These are phyloP conservation scores for Geotrichum histeridarum DNA, from an alignment of 1,139 yeast species.

Conservation along the genomic window DNA sequence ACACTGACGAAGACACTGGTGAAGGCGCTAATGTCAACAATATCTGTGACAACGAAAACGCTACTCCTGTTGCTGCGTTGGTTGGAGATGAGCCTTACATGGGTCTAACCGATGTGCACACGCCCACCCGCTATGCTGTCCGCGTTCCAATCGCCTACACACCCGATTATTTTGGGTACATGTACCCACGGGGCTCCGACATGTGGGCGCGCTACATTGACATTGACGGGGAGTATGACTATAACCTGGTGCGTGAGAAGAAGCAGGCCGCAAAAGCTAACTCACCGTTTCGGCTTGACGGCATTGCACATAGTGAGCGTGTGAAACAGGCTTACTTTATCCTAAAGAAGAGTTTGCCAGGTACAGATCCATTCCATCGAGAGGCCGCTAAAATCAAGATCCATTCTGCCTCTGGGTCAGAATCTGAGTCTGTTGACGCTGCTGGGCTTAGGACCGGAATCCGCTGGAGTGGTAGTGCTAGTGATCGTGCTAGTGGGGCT, in stretches of 20 bases:
- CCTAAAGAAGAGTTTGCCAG: background rate
- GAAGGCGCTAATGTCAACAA: background rate
- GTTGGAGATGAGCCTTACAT: slow-evolving; percentile 30
- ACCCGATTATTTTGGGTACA: slow-evolving; percentile 26
- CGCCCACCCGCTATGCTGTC: slow-evolving; percentile 16
- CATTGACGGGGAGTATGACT: slow-evolving; percentile 25
- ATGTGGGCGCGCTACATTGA: slow-evolving; percentile 28
- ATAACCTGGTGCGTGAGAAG: background rate
- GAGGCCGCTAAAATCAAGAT: background rate
- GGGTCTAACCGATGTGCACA: slow-evolving; percentile 22
- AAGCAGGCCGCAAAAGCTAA: background rate
- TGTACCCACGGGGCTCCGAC: slow-evolving; percentile 25
- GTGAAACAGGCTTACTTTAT: background rate
- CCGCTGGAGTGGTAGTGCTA: too few relatives aligned
- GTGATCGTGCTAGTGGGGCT: too few relatives aligned
- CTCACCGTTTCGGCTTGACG: background rate
- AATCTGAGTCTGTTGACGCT: too few relatives aligned
- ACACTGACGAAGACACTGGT: background rate
- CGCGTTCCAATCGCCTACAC: slow-evolving; percentile 29
- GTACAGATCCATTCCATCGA: background rate
- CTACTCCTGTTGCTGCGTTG: slow-evolving; percentile 27
- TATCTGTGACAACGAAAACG: slow-evolving; percentile 19
- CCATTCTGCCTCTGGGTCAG: too few relatives aligned
- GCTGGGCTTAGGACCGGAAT: too few relatives aligned
- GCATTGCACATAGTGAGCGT: background rate